Evolutionary conservation across 352 stramenopile species (phyloP).

Genomic region (Phytophthora fragariaefolia): DNA sequence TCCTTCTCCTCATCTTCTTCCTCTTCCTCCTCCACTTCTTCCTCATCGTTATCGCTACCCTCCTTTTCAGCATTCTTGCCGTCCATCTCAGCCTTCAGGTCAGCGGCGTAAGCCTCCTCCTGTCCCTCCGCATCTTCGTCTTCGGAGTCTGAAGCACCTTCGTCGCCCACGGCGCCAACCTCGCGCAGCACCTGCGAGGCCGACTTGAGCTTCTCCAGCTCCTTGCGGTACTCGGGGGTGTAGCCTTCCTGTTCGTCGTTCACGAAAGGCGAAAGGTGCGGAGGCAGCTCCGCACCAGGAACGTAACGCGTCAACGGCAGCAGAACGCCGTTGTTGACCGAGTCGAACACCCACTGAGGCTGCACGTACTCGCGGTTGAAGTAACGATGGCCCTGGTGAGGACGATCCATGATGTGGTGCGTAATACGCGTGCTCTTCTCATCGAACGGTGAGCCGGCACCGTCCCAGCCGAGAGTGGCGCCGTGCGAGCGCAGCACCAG

Average conservation of each 20-base stretch:
- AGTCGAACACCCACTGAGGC: slow-evolving; percentile 99
- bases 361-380: slow-evolving; percentile 97
- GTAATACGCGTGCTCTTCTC: slow-evolving; percentile 95
- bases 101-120: slow-evolving; percentile 74
- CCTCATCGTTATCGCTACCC: slow-evolving; percentile 50
- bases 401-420: slow-evolving; percentile 97
- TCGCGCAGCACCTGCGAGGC: slow-evolving; percentile 79
- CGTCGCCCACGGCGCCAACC: slow-evolving; percentile 48
- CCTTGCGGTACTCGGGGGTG: slow-evolving; percentile 96
- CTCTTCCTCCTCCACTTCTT: slow-evolving; percentile 34
- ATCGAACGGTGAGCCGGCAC: slow-evolving; percentile 90
- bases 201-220: slow-evolving; percentile 87
- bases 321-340: slow-evolving; percentile 96
- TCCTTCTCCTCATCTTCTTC: slow-evolving; percentile 51
- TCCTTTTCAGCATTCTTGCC: slow-evolving; percentile 46
- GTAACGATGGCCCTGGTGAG: slow-evolving; percentile 89
- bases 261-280: slow-evolving; percentile 96
- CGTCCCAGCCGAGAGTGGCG: slow-evolving; percentile 96
- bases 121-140: slow-evolving; percentile 71
- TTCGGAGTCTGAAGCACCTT: slow-evolving; percentile 43
- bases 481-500: slow-evolving; percentile 96
- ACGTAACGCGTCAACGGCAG: slow-evolving; percentile 94
- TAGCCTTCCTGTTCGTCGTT: slow-evolving; percentile 97
- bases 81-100: slow-evolving; percentile 82
- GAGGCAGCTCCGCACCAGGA: slow-evolving; percentile 92